Conservation (phyloP, 2,329 filamentous ascomycete species). For the Epichloe uncinata region DNA sequence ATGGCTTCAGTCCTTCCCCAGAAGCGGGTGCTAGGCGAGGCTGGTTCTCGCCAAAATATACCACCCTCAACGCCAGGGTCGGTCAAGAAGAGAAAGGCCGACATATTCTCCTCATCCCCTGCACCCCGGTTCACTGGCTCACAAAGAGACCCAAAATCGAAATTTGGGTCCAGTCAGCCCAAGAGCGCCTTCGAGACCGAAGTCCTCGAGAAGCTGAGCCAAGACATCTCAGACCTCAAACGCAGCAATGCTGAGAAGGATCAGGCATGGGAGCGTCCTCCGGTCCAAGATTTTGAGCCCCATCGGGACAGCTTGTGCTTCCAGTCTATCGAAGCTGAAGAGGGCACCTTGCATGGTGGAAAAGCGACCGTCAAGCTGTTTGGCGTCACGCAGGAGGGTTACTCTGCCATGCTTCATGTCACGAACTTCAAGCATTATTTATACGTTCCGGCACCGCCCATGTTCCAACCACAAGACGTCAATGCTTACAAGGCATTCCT, state of each 20-base stretch:
- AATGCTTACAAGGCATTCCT: constrained; percentile 66
- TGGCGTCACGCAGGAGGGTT: constrained; percentile 70
- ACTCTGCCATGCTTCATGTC: constrained; percentile 90
- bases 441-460: constrained; percentile 76
- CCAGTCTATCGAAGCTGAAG: constrained; percentile 90
- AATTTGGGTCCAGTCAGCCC: constrained; percentile 56
- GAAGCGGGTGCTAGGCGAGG: constrained; percentile 61
- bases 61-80: constrained; percentile 40
- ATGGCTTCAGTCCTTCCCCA: constrained; percentile 47
- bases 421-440: constrained; percentile 94
- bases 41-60: constrained; percentile 50
- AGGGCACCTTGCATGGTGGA: constrained; percentile 68
- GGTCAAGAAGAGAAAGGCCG: constrained; percentile 67
- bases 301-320: constrained; percentile 64
- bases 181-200: constrained; percentile 92
- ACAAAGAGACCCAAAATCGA: constrained; percentile 47
- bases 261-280: constrained; percentile 70
- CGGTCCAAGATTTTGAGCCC: constrained; percentile 38
- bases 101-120: constrained; percentile 43
- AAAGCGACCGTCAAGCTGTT: constrained; percentile 77
- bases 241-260: constrained; percentile 83
- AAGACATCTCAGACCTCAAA: constrained; percentile 79
- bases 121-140: constrained; percentile 47
- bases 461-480: constrained; percentile 69
- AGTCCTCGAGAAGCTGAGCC: constrained; percentile 88